Conservation (phyloP, 306 rosid genomes). For the Medicago arabica region DNA sequence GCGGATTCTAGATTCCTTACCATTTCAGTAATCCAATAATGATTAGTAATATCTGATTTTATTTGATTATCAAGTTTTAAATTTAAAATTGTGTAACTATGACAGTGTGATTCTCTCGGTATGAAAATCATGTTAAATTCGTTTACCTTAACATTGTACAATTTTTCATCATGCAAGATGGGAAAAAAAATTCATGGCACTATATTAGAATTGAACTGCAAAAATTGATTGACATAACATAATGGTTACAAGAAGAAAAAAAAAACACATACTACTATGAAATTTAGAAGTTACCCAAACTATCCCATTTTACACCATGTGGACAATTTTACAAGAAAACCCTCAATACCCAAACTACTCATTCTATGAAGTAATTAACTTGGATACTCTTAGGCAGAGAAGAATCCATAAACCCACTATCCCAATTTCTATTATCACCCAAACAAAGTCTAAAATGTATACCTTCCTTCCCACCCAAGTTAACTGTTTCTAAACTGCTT, state of each 20-base stretch:
- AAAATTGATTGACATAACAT: constrained; percentile 2
- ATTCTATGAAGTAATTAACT: constrained; percentile 66
- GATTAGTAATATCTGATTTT: no score
- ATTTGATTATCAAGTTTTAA: no score
- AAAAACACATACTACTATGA: constrained; percentile 56
- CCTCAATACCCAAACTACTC: constrained; percentile 31
- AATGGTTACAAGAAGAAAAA: neutral
- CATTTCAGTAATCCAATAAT: neutral
- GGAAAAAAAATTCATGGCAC: neutral
- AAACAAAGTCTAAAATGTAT: constrained; percentile 78
- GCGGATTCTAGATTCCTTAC: no score
- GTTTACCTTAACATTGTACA: no score
- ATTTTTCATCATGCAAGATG: no score
- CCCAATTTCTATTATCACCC: constrained; percentile 62
- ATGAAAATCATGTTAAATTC: no score
- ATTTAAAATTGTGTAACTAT: no score
- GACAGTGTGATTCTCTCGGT: no score
- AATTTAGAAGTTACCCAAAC: constrained; percentile 67
- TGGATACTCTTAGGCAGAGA: constrained; percentile 74
- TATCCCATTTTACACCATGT: constrained; percentile 48
- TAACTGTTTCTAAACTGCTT: constrained; percentile 63
- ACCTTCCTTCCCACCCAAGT: constrained; percentile 66
- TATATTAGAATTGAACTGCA: neutral
- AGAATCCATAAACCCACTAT: constrained; percentile 75
- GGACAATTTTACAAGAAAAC: constrained; percentile 49